Evolutionary conservation across 2,329 filamentous ascomycete species (phyloP), one percentile per base, ranked within the genome.

Genomic region (Pestalotiopsis sp.): DNA sequence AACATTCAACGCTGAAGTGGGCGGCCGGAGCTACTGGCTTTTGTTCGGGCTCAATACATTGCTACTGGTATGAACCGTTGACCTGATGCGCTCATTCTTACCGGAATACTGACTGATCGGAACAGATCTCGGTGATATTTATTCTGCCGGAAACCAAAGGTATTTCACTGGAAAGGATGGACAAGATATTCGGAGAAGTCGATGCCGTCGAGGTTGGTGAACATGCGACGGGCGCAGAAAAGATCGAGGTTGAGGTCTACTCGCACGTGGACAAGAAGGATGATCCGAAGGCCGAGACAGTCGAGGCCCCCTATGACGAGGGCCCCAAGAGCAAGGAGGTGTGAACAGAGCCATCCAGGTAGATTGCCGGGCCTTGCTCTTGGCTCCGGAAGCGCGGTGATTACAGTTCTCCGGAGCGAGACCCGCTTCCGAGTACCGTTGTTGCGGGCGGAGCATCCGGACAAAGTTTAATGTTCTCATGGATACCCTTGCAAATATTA

Each of bases 141-240:
- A 62, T 62, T 41, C 11, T 62, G n/a, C 59, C 59, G 4, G 59
- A 62, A 20, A 62, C 59, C 5, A 62, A 62, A 13, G 59, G 59
- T 3, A 39, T 62, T 2, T 62, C 59, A 12, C 59, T 62, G 3
- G 59, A 62, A 23, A 27, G 59, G 2, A 62, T 62, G 59, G 59
- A 62, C 14, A 62, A 36, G 59, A 62, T 62, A 20, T 62, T 62
- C 12, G 59, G 59, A 7, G 59, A 62, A n/a, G 59, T 62, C 9
- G 59, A 62, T 41, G 59, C 59, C 12, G 59, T 62, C 36, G 59
- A 39, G n/a, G 59, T 39, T 14, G 59, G 59, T 4, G 59, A 62
- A 20, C n/a, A 23, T n/a, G 17, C 25, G 2, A 31, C 13, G 7
- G 59, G 31, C 1, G 59, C 59, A 36, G 59, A 62, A 12, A 62